These are phyloP conservation scores for Trametes sanguinea DNA, from an alignment of 768 basidiomycete genomes.

Conservation along the genomic window DNA sequence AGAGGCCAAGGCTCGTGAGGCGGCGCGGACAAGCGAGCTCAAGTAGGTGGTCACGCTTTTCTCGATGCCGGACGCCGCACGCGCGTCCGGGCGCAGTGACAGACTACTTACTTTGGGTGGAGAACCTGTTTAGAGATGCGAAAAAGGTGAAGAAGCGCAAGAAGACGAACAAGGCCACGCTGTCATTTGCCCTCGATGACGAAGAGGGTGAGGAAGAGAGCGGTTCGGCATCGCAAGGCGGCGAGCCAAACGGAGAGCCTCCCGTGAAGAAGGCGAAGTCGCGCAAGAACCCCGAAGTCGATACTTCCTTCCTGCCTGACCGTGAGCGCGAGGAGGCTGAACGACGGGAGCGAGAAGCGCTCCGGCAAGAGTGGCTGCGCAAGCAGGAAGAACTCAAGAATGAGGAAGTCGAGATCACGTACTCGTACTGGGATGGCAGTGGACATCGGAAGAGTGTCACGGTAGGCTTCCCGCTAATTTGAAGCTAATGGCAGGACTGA, in stretches of 20 bases:
- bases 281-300: conserved; percentile 94
- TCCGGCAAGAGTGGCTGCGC: conserved; percentile 86
- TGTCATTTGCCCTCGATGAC: conserved; percentile 92
- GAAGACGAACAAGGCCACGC: conserved; percentile 82
- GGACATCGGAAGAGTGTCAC: conserved; percentile 91
- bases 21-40: conserved; percentile 78
- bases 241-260: conserved; percentile 45
- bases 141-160: conserved; percentile 92
- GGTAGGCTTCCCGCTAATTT: conserved; percentile 50
- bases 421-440: conserved; percentile 98
- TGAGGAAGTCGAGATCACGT: conserved; percentile 86
- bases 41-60: conserved; percentile 65
- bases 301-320: conserved; percentile 97
- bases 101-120: conserved; percentile 61
- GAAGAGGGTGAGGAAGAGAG: conserved; percentile 52
- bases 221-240: conserved; percentile 36
- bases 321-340: conserved; percentile 96
- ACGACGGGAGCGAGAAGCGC: conserved; percentile 81
- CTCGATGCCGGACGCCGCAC: conserved; percentile 23
- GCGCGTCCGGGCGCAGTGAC: not conserved
- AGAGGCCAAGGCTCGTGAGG: conserved; percentile 88
- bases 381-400: conserved; percentile 67
- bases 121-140: conserved; percentile 86
- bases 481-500: conserved; percentile 13
- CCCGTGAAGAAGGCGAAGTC: conserved; percentile 74